phyloP scores from a whole-genome alignment of 257 asterid species.

The Thymus mandschuricus region DNA sequence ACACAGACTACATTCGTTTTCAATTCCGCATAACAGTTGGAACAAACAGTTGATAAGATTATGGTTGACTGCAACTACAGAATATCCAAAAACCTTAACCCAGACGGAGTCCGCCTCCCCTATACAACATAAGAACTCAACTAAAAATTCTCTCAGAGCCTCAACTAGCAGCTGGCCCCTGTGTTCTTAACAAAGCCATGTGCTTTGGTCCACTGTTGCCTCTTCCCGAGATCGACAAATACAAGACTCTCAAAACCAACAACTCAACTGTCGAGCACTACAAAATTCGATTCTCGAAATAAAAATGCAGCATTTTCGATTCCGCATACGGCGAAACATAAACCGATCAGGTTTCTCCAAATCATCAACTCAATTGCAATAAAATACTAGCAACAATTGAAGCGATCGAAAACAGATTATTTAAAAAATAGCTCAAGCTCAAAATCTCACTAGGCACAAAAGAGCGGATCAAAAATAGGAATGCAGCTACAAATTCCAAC shows the following conservation, averaged over 20 bases:
- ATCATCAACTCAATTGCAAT: background rate
- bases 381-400: background rate
- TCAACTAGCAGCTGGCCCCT: background rate
- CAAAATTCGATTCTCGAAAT: background rate
- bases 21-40: background rate
- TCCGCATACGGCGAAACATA: background rate
- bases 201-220: background rate
- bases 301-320: conserved; percentile 17
- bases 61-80: background rate
- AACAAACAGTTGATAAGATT: background rate
- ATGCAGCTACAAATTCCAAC: conserved; percentile 31
- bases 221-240: conserved; percentile 13
- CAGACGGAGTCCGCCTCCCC: background rate
- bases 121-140: conserved; percentile 12
- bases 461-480: background rate
- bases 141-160: conserved; percentile 6
- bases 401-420: background rate
- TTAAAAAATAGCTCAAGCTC: background rate
- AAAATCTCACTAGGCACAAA: background rate
- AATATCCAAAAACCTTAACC: conserved; percentile 12
- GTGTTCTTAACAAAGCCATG: background rate
- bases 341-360: background rate
- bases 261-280: background rate
- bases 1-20: background rate
- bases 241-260: conserved; percentile 4